Conservation (phyloP, 768 basidiomycete genomes). For the Boletellus emodensis region DNA sequence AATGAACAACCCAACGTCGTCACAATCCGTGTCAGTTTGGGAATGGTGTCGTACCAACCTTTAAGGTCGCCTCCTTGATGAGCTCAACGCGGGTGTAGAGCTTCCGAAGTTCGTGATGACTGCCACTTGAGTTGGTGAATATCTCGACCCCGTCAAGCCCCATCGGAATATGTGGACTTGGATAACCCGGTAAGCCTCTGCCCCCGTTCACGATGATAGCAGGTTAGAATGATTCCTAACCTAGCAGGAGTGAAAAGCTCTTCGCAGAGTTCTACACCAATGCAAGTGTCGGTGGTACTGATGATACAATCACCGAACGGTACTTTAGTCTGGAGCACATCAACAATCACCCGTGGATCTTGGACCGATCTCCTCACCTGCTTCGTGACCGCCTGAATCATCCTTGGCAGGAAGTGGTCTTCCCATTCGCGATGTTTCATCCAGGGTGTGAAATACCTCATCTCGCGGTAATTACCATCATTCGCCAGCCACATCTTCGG, state of each 20-base stretch:
- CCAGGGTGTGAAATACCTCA: constrained; percentile 95
- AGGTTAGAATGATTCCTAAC: constrained; percentile 35
- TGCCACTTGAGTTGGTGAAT: constrained; percentile 97
- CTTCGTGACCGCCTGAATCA: constrained; percentile 82
- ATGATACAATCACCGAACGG: constrained; percentile 95
- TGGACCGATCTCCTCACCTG: constrained; percentile 51
- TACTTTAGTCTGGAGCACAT: constrained; percentile 63
- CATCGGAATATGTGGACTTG: constrained; percentile 95
- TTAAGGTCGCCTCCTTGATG: constrained; percentile 94
- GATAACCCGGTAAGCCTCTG: background rate
- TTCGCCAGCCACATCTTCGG: constrained; percentile 99
- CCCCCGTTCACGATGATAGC: too few relatives aligned
- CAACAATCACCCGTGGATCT: background rate
- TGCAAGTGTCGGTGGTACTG: constrained; percentile 91
- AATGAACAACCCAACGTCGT: background rate
- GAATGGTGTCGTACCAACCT: constrained; percentile 45
- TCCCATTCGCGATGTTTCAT: constrained; percentile 83
- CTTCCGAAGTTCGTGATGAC: constrained; percentile 98
- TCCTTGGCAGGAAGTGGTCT: constrained; percentile 87
- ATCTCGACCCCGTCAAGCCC: constrained; percentile 98
- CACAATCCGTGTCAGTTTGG: too few relatives aligned
- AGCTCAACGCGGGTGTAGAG: constrained; percentile 86
- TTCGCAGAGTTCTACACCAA: constrained; percentile 96
- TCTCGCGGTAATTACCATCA: constrained; percentile 93
- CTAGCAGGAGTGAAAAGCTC: constrained; percentile 96